Conservation (phyloP, 441 rosid species). For the Viola pubescens region DNA sequence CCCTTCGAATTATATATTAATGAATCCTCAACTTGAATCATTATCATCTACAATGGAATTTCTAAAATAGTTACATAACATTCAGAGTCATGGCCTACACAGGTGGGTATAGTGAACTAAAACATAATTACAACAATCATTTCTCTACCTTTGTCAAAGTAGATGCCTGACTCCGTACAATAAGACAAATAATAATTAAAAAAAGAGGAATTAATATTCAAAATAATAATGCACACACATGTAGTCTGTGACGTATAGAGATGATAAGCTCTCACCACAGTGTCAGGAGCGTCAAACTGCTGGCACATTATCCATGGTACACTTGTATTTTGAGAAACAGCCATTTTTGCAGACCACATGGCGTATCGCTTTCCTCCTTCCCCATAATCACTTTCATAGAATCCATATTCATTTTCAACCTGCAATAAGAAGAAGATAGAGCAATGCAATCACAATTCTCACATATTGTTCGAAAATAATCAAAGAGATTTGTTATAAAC, state of each 20-base stretch:
- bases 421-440: conserved; percentile 25
- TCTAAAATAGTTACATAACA: neutral
- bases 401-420: conserved; percentile 93
- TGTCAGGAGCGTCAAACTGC: conserved; percentile 75
- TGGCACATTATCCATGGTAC: conserved; percentile 98
- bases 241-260: neutral
- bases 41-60: neutral
- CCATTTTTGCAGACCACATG: conserved; percentile 89
- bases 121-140: no score
- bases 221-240: neutral
- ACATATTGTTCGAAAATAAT: neutral
- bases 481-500: no score
- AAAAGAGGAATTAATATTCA: neutral
- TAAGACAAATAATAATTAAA: neutral
- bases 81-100: neutral
- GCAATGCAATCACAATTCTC: neutral
- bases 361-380: conserved; percentile 79
- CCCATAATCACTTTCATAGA: conserved; percentile 57
- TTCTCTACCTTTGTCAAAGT: neutral
- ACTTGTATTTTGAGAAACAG: conserved; percentile 78
- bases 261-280: conserved; percentile 47
- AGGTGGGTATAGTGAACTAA: no score
- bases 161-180: neutral
- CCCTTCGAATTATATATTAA: neutral
- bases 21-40: neutral